These are phyloP conservation scores for Ogataea glucozyma DNA, from an alignment of 805 yeast species.

Conservation along the genomic window DNA sequence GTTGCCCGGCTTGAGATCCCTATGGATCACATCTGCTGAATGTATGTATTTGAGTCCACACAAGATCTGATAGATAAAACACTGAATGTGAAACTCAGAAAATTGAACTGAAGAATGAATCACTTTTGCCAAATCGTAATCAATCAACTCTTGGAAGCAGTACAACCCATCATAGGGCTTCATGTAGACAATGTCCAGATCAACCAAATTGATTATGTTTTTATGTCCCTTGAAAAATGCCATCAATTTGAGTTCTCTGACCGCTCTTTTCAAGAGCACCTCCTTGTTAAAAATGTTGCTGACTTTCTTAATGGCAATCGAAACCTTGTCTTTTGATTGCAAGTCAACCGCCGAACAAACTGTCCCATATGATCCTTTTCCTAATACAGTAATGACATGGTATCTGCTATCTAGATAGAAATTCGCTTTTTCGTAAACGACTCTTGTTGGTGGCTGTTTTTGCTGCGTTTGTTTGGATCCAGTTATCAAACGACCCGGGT, in stretches of 20 bases:
- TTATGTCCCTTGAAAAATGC: conserved; percentile 81
- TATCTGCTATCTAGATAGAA: conserved; percentile 67
- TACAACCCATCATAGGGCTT: conserved; percentile 83
- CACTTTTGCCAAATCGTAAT: conserved; percentile 78
- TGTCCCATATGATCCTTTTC: conserved; percentile 85
- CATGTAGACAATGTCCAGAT: conserved; percentile 65
- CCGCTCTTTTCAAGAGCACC: conserved; percentile 72
- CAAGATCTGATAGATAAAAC: conserved; percentile 74
- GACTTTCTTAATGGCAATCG: conserved; percentile 80
- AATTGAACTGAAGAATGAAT: conserved; percentile 75
- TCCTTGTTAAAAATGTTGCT: conserved; percentile 66
- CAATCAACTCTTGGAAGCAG: conserved; percentile 84
- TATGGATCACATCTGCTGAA: conserved; percentile 87
- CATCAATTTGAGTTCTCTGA: conserved; percentile 82
- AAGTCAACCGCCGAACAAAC: conserved; percentile 74
- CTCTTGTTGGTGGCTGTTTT: conserved; percentile 19
- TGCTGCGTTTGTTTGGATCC: conserved; percentile 18
- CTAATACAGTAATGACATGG: conserved; percentile 57
- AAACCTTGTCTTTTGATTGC: conserved; percentile 37
- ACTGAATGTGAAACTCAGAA: conserved; percentile 80
- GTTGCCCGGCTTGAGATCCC: conserved; percentile 92
- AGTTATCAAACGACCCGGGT: conserved; percentile 13
- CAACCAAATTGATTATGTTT: conserved; percentile 73
- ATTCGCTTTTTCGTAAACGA: conserved; percentile 51
- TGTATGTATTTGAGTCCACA: conserved; percentile 90